Evolutionary conservation across 2,329 filamentous ascomycete species (phyloP), one percentile per base, ranked within the genome.

Genomic region (Falciphora oryzae): DNA sequence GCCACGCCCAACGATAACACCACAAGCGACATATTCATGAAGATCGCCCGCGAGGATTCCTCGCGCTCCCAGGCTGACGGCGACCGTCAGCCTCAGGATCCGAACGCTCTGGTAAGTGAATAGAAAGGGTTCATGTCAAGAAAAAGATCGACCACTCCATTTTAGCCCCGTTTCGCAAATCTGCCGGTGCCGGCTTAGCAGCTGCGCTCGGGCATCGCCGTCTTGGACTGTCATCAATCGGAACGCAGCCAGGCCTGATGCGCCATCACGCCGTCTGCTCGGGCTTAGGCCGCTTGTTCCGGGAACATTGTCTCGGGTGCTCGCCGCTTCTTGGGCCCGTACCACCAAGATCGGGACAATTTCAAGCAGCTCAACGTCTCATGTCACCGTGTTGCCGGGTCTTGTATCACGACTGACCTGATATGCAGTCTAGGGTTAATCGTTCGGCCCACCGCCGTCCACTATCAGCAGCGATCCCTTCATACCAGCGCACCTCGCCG

Each of bases 11-110:
- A 82, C 62, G 76, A 74, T 57, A 84, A 87, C 64, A 84, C 85
- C 67, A 83, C 79, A 4, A 83, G 82, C 56, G 85, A 87, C 67
- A 76, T 87, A 57, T 87, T 87, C 67, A 79, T 87, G 66, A 81
- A 78, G 64, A 86, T 87, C 66, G 84, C 85, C 16, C 77, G 81
- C 14, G 83, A 87, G 65, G 83, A 86, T 67, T 68, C 79, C 18
- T 70, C 73, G 22, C 78, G 76, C 61, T 79, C 77, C 62, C 70
- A 71, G 25, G 66, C 70, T 11, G 76, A 78, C 58, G 74, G 75
- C 8, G 75, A 73, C 57, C 69, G 72, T 31, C 68, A 67, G 64
- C 66, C 68, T 7, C 76, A 78, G 35, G 76, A 74, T 56, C 75
- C 77, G 61, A 80, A 74, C 67, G 73, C 77, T 44, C 75, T 80